phyloP scores from a whole-genome alignment of 1,284 basidiomycete species.

The Ganoderma lingzhi region DNA sequence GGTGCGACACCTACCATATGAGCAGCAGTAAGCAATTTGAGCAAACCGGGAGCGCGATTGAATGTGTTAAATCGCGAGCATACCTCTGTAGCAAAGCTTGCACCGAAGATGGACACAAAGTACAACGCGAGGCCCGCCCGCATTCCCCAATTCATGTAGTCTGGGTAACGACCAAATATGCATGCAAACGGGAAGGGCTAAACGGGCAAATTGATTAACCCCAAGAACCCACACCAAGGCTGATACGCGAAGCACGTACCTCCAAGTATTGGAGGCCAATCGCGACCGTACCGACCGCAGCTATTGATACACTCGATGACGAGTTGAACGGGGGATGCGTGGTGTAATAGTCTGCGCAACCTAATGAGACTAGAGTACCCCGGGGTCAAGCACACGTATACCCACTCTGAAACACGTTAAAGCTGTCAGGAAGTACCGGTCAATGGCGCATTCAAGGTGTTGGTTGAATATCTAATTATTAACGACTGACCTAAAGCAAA shows the following conservation, averaged over 20 bases:
- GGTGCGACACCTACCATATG: slow-evolving; percentile 34
- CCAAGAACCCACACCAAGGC: neutral
- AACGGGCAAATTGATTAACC: neutral
- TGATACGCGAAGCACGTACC: slow-evolving; percentile 8
- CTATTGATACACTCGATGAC: slow-evolving; percentile 29
- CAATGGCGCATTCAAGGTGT: neutral
- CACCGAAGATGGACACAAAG: slow-evolving; percentile 33
- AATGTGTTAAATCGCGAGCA: neutral
- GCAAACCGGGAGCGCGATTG: too few species aligned
- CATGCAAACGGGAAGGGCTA: slow-evolving; percentile 32
- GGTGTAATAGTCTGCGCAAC: slow-evolving; percentile 30
- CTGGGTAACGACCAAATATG: slow-evolving; percentile 37
- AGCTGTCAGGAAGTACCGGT: slow-evolving; percentile 14
- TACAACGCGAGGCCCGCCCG: slow-evolving; percentile 35
- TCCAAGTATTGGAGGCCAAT: slow-evolving; percentile 34
- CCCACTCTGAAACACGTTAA: slow-evolving; percentile 34
- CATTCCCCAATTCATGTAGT: slow-evolving; percentile 33
- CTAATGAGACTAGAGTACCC: slow-evolving; percentile 16
- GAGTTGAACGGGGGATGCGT: slow-evolving; percentile 32
- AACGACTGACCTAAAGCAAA: slow-evolving; percentile 27
- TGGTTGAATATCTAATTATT: neutral
- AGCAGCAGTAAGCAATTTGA: neutral
- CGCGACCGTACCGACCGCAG: slow-evolving; percentile 32
- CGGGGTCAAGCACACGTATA: neutral
- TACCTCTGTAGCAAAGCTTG: slow-evolving; percentile 38